Base-by-base conservation (phyloP, 1,284 basidiomycete species). In the Ceratobasidium sp. region DNA sequence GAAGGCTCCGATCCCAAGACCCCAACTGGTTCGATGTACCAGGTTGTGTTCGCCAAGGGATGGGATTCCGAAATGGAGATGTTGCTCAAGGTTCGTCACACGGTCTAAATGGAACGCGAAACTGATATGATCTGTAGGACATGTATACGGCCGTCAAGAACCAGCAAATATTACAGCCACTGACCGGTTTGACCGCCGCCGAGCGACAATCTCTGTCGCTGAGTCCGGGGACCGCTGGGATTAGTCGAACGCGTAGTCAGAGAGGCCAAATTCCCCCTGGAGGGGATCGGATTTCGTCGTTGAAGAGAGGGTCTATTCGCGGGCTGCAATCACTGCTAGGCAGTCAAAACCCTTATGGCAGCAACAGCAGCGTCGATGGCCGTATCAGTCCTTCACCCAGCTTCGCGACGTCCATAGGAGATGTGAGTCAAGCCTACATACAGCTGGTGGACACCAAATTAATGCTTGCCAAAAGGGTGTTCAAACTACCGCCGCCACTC, bases 61-160 rank as follows among this genome's bases (percentile, higher is more conserved):
- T 97, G 94, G 92, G 94, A 97, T 77, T 80, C 77, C 8, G 94
- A 96, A 69, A 89, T 97, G 84, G 96, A 97, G 79, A 86, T 76
- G 74, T 79, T 94, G 74, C 85, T 98, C 75, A 96, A 94, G 86
- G 93, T 93, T 72, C 52, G 82, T 16, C 16, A n/a, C n/a, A n/a
- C n/a, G n/a, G n/a, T n/a, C n/a, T n/a, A n/a, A n/a, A n/a, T n/a
- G n/a, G n/a, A n/a, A n/a, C n/a, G 50, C 48, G 48, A 71, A 32
- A 28, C 71, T 26, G 67, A 74, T 60, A 72, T 58, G 36, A 6
- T 39, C 36, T 48, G 30, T 73, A 96, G 91, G 97, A 99, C 78
- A 97, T 99, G 84, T 99, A 96, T 83, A 87, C 86, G 73, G 90
- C 94, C 12, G 90, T 98, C 80, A 96, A 96, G 82, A 86, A 84